Base-by-base conservation (phyloP, 2,329 filamentous ascomycete species). In the Microcyclospora tardicrescens region DNA sequence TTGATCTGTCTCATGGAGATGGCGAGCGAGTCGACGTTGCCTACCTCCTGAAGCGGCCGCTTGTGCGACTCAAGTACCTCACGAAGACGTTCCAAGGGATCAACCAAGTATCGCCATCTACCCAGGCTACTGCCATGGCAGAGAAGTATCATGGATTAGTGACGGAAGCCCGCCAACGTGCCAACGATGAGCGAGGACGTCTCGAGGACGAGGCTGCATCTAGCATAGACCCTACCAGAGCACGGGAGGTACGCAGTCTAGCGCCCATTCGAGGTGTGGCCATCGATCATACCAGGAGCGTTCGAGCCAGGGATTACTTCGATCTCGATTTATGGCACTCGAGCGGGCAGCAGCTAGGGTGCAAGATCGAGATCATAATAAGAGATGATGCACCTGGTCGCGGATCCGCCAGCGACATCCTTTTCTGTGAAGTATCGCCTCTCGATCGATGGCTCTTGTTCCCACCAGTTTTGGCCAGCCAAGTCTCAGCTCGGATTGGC, bases 1-100 rank as follows among this genome's bases (percentile, higher is more conserved):
- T 74, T 10, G 74, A 79, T 50, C 64, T 78, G 12, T 62, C 77
- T 36, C 43, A 46, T 14, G 75, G 75, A 28, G 73, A 89, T 45
- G 91, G 89, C 10, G 85, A 95, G 58, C 77, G 85, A 37, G 86
- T 95, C 8, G 91, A 96, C 57, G 91, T 98, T 35, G 87, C 87
- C 6, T 93, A 91, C 60, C 69, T 98, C 34, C 68, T 98, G 37
- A 95, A 93, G 62, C 71, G 89, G 38, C 91, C 91, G 1, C 64
- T 98, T 32, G 78, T 94, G 15, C 76, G 91, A 34, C 67, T 95
- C 43, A 95, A 94, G 59, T 84, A 87, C 60, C 75, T 98, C 44
- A 70, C 79, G 33, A 94, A 87, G 59, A 80, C 84, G 29, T 76
- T 93, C 52, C 84, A 81, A 60, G 73, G 76, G 44, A 71, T 80